Evolutionary conservation across 768 basidiomycete species (phyloP).

Genomic region (Hygrophoropsis aurantiaca): DNA sequence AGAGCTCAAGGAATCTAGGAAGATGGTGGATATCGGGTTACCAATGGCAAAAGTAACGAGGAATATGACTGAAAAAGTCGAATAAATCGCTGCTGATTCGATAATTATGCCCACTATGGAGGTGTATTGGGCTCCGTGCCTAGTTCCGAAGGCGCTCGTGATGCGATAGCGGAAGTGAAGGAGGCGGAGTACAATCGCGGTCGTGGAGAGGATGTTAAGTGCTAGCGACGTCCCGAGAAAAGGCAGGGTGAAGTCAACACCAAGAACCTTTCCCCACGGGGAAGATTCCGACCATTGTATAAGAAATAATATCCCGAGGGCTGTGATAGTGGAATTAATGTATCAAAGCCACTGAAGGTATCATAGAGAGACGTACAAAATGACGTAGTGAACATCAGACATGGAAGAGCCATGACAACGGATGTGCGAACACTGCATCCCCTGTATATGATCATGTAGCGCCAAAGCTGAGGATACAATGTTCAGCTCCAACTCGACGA

Average conservation of each 20-base stretch:
- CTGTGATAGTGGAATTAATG: neutral
- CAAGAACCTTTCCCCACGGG: conserved; percentile 1
- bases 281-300: neutral
- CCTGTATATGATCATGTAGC: neutral
- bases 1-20: neutral
- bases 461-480: neutral
- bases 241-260: conserved; percentile 2
- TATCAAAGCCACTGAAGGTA: neutral
- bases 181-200: conserved; percentile 8
- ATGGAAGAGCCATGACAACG: neutral
- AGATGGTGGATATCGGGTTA: neutral
- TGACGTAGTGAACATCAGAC: neutral
- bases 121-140: conserved; percentile 1
- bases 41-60: conserved; percentile 4
- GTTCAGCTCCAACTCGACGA: too few relatives aligned
- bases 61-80: conserved; percentile 9
- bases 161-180: neutral
- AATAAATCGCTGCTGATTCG: conserved; percentile 12
- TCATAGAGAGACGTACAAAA: neutral
- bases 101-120: conserved; percentile 10
- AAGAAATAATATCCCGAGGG: neutral
- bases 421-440: neutral
- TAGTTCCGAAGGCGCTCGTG: neutral
- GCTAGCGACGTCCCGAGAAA: conserved; percentile 7
- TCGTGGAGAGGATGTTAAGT: conserved; percentile 9